Evolutionary conservation across 345 rosid species (phyloP).

Genomic region (Brassica nigra): DNA sequence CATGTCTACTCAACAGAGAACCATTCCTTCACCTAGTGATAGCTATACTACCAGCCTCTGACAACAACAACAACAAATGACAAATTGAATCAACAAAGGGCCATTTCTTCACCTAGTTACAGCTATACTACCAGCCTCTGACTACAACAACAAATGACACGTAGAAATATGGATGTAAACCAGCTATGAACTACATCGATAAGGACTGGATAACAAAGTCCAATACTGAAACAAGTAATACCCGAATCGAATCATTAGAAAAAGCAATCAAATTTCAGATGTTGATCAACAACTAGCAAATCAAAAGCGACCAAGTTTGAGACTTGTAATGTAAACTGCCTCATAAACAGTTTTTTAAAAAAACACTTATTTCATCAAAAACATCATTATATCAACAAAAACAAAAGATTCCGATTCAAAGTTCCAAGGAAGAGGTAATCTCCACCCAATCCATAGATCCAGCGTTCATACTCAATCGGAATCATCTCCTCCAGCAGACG

Average conservation of each 20-base stretch:
- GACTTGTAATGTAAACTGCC: slow-evolving; percentile 4
- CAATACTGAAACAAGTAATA: background rate
- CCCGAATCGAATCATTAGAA: background rate
- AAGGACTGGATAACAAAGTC: background rate
- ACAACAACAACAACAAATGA: slow-evolving; percentile 13
- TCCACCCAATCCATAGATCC: too few species aligned
- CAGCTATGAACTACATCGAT: background rate
- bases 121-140: background rate
- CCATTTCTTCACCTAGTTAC: background rate
- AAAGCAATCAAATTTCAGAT: background rate
- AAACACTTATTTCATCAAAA: slow-evolving; percentile 25
- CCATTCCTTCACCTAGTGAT: background rate
- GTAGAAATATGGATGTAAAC: background rate
- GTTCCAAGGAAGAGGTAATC: background rate
- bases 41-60: background rate
- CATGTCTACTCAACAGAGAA: background rate
- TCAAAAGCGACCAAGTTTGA: slow-evolving; percentile 19
- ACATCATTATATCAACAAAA: slow-evolving; percentile 37
- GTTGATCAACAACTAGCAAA: slow-evolving; percentile 16
- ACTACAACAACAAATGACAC: slow-evolving; percentile 1
- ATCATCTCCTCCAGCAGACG: slow-evolving; percentile 23
- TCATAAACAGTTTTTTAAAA: slow-evolving; percentile 16
- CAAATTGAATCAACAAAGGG: background rate
- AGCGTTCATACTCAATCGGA: slow-evolving; percentile 31
- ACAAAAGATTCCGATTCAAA: slow-evolving; percentile 9